Conservation (phyloP, 1,284 basidiomycete genomes). For the Hypsizygus ulmarius region DNA sequence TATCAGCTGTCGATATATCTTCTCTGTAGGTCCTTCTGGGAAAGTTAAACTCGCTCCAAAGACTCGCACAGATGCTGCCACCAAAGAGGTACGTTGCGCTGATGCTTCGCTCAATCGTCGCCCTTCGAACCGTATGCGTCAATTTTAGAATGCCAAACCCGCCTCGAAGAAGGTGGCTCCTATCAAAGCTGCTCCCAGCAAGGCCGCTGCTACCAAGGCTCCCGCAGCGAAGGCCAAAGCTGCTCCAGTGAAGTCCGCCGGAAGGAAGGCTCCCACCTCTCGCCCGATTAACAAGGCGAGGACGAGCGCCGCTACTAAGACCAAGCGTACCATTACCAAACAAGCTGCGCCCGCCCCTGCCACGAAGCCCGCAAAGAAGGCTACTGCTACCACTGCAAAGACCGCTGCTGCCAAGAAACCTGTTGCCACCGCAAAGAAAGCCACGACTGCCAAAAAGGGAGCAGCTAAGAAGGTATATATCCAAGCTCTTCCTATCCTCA, state of each 20-base stretch:
- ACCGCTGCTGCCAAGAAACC: constrained; percentile 29
- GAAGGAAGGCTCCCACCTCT: constrained; percentile 23
- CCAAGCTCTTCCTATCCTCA: background rate
- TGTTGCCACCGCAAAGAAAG: constrained; percentile 31
- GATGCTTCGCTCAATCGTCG: constrained; percentile 6
- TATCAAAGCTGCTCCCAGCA: constrained; percentile 28
- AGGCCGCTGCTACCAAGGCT: constrained; percentile 16
- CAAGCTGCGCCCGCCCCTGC: constrained; percentile 25
- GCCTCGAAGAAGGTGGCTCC: constrained; percentile 33
- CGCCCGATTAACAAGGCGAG: constrained; percentile 30
- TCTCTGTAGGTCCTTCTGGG: constrained; percentile 68
- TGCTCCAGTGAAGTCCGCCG: constrained; percentile 32
- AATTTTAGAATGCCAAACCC: constrained; percentile 37
- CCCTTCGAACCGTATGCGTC: constrained; percentile 10
- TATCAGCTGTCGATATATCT: constrained; percentile 38
- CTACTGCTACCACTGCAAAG: constrained; percentile 26
- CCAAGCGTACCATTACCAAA: constrained; percentile 25
- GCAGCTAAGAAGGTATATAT: constrained; percentile 36
- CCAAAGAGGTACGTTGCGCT: constrained; percentile 58
- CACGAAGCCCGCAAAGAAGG: constrained; percentile 27
- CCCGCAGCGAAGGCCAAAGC: constrained; percentile 32
- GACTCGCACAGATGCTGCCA: constrained; percentile 50
- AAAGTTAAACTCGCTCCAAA: constrained; percentile 67
- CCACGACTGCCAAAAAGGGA: constrained; percentile 32
- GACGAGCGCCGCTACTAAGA: constrained; percentile 30